Evolutionary conservation across 2,329 filamentous ascomycete genomes (phyloP), one percentile per base, ranked within the genome.

Genomic region (Calonectria fujianensis): DNA sequence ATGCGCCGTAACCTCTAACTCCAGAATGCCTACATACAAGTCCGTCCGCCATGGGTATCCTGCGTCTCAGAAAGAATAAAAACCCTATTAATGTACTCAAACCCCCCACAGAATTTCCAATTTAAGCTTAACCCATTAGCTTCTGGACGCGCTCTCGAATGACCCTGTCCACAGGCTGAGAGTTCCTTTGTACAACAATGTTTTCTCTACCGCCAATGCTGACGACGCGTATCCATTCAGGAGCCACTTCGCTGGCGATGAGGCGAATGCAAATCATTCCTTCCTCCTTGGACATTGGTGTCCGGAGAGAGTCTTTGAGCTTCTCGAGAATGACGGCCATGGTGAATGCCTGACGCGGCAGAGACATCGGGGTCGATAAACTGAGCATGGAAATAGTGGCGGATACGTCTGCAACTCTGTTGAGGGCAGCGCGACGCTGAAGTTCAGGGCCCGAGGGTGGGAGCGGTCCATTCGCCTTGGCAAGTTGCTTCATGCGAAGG

Each of bases 401-500:
- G 2, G 92, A 89, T 13, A 96, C 90, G 79, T 95, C 94, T n/a
- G 89, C 88, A 0, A 92, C 90, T 13, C 93, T 90, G 79, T 93
- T 91, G 31, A 95, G 86, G 0, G 94, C 94, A 4, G 91, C 90
- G 18, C 88, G 89, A 16, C 93, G 92, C 75, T 90, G 86, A 4
- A 94, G 85, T 78, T 92, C 89, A 0, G 89, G 87, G 0, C 89
- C 80, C 1, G 92, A 88, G 1, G 93, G 86, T 0, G 93, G 91
- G 0, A 89, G 83, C 6, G 89, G 83, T 82, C 93, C 94, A 65
- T 85, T 87, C 11, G 87, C 84, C 78, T 90, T 89, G 82, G 90
- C 87, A 78, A 89, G 84, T 78, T 94, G 91, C 86, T 96, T 96
- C 70, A 90, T 88, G 76, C 94, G 93, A 76, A 97, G 91, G 64